phyloP scores from a whole-genome alignment of 441 rosid genomes.

The Dalechampia spathulata region DNA sequence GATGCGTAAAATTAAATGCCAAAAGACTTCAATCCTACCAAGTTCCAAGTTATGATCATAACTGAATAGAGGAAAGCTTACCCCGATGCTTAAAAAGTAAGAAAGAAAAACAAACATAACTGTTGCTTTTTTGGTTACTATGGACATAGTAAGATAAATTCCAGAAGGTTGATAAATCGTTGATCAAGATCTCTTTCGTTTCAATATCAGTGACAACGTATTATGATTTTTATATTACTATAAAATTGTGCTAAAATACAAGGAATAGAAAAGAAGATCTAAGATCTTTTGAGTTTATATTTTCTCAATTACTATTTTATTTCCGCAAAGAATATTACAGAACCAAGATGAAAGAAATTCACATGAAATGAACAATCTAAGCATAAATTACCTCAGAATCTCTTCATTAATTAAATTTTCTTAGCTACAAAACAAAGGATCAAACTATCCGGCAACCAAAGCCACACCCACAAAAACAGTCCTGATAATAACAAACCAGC shows the following conservation, averaged over 20 bases:
- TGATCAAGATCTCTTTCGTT: no score
- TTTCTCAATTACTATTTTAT: background rate
- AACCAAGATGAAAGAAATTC: background rate
- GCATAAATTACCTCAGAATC: background rate
- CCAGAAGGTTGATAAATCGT: background rate
- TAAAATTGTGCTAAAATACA: background rate
- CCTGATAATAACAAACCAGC: no score
- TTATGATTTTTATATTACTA: no score
- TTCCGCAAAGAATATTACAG: no score
- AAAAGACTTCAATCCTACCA: background rate
- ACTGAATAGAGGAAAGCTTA: background rate
- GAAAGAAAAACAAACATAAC: no score
- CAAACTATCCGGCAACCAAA: background rate
- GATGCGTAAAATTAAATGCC: background rate
- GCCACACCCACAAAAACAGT: background rate
- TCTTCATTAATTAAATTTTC: background rate
- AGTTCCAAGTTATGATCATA: background rate
- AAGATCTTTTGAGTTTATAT: background rate
- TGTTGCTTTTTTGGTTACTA: background rate
- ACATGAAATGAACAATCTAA: background rate
- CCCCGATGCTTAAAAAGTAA: background rate
- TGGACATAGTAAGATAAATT: background rate
- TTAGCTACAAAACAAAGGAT: slow-evolving; percentile 5
- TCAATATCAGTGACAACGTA: no score
- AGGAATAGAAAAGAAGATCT: background rate